A percentile compares a stretch with the other conserved stretches of the same genome.
Conservation (phyloP, 345 rosid genomes). For the Luvunga scandens region DNA sequence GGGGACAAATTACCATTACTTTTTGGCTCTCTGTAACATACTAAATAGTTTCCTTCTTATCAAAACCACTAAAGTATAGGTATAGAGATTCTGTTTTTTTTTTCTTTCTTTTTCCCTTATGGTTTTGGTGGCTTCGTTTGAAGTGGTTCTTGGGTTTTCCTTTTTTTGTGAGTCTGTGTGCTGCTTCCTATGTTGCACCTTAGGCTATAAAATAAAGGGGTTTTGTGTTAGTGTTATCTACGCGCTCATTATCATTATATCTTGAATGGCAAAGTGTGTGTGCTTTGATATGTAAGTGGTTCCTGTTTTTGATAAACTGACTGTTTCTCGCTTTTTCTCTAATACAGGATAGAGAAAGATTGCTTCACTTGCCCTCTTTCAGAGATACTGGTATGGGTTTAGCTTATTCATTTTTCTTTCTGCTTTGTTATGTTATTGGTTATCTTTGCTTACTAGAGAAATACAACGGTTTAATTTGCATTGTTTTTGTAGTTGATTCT, state of each 20-base stretch:
- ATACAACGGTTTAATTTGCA: neutral
- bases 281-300: constrained; percentile 4
- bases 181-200: neutral
- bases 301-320: neutral
- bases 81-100: neutral
- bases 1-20: constrained; percentile 3
- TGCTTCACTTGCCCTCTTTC: neutral
- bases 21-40: neutral
- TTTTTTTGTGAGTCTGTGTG: neutral
- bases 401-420: neutral
- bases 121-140: neutral
- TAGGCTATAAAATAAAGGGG: neutral
- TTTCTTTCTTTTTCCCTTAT: neutral
- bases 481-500: neutral
- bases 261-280: neutral
- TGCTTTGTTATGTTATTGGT: neutral
- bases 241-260: neutral
- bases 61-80: neutral
- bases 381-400: neutral
- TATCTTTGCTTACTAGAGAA: neutral
- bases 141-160: neutral
- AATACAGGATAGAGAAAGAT: neutral
- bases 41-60: constrained; percentile 2
- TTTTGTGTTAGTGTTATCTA: neutral
- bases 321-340: neutral